Base-by-base conservation (phyloP, 345 rosid genomes). In the Diplotaxis tenuifolia region DNA sequence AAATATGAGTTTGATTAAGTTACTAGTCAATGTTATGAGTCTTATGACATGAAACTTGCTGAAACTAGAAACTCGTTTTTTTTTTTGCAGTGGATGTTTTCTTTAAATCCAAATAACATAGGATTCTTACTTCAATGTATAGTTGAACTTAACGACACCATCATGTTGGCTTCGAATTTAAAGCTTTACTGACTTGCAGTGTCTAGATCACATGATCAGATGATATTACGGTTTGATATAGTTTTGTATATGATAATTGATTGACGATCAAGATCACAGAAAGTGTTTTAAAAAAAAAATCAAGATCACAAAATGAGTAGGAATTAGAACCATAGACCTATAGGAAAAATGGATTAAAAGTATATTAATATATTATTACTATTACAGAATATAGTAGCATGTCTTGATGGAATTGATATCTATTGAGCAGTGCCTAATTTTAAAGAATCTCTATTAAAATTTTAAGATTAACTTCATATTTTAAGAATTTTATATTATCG, bases 71-170 rank as follows among this genome's bases (percentile, higher is more conserved):
- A 50, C 55, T 50, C 11, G 23, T 18, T 60, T 18, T 10, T 56
- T 4, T 9, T 36, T 4, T 11, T 57, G 28, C 54, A 40, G 15
- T 56, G 28, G 27, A 60, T 14, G 6, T 55, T 12, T 22, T 55
- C 6, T 25, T 45, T 19, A 42, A 28, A 59, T 70, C 32, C 32
- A 59, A 31, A 60, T 36, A 63, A 23, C 75, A 66, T 66, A 57
- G 52, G 72, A 66, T 74, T 47, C 72, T 47, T 66, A 54, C 67
- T 74, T 58, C 72, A 47, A 7, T 45, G 25, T 45, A 23, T 14
- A 18, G 65, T 54, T 11, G 18, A 73, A 3, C 56, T 55, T 22
- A 22, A 14, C 36, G 45, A 53, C 31, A 63, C 70, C 56, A 65
- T 40, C 76, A 63, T 22, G 68, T 18, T 63, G 6, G 61, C 50